Evolutionary conservation across 345 rosid species (phyloP).

Genomic region (Viola odorata): DNA sequence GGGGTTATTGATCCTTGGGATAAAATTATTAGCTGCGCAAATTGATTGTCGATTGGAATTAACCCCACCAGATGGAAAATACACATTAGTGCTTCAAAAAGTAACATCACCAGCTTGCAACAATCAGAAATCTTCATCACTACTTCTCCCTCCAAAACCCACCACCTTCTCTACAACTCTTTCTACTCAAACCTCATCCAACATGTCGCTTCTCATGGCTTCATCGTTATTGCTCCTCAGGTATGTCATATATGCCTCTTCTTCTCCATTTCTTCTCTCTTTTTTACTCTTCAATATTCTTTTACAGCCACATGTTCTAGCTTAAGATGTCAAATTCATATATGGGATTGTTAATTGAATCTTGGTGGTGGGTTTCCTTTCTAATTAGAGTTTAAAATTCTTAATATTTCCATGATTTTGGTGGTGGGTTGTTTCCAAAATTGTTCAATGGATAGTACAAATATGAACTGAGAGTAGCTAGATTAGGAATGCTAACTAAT

Average conservation of each 20-base stretch:
- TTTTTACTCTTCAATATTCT: neutral
- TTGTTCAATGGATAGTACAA: neutral
- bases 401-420: too few relatives aligned
- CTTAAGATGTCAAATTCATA: neutral
- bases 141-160: slow-evolving; percentile 52
- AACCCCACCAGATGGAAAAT: slow-evolving; percentile 22
- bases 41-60: too few relatives aligned
- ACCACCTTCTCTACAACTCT: slow-evolving; percentile 66
- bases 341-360: neutral
- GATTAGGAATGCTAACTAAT: neutral
- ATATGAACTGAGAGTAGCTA: neutral
- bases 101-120: slow-evolving; percentile 19
- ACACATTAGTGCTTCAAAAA: slow-evolving; percentile 33
- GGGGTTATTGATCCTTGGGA: too few relatives aligned
- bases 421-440: too few relatives aligned
- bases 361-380: neutral
- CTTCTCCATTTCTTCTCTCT: neutral
- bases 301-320: neutral
- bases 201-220: slow-evolving; percentile 90
- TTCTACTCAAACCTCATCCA: slow-evolving; percentile 86
- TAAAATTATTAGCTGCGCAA: too few relatives aligned
- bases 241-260: slow-evolving; percentile 17
- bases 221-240: slow-evolving; percentile 87
- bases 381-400: too few relatives aligned
- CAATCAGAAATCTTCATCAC: neutral